A percentile compares a stretch with the other conserved stretches of the same genome.
phyloP scores from a whole-genome alignment of 2,329 filamentous ascomycete species.

The Aspergillus transmontanensis region DNA sequence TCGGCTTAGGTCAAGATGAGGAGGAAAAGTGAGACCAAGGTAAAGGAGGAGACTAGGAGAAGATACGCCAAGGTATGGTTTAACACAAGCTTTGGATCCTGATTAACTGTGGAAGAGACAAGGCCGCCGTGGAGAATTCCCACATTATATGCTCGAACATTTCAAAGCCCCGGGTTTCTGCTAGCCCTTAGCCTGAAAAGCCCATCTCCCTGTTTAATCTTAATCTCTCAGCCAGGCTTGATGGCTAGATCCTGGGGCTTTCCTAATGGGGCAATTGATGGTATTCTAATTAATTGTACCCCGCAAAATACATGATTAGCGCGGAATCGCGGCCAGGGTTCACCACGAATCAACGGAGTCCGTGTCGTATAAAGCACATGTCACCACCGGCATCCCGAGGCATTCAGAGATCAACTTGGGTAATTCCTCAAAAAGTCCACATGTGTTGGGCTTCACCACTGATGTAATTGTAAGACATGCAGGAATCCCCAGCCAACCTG shows the following conservation, averaged over 20 bases:
- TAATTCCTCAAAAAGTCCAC: neutral
- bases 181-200: neutral
- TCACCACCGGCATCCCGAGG: neutral
- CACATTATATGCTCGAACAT: neutral
- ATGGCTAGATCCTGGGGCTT: neutral
- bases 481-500: neutral
- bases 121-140: neutral
- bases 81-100: neutral
- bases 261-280: neutral
- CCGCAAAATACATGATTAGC: conserved; percentile 5
- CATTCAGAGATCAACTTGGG: neutral
- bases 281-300: conserved; percentile 4
- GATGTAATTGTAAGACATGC: neutral
- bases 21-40: neutral
- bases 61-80: neutral
- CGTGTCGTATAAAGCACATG: neutral
- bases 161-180: neutral
- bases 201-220: neutral
- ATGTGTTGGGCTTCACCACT: neutral
- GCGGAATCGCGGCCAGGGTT: neutral
- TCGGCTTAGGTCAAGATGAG: too few relatives aligned
- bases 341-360: neutral
- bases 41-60: neutral
- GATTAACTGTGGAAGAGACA: neutral
- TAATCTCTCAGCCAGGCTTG: neutral